Evolutionary conservation across 225 moss, liverwort and hornwort species (phyloP).

Genomic region (Climacium dendroides): DNA sequence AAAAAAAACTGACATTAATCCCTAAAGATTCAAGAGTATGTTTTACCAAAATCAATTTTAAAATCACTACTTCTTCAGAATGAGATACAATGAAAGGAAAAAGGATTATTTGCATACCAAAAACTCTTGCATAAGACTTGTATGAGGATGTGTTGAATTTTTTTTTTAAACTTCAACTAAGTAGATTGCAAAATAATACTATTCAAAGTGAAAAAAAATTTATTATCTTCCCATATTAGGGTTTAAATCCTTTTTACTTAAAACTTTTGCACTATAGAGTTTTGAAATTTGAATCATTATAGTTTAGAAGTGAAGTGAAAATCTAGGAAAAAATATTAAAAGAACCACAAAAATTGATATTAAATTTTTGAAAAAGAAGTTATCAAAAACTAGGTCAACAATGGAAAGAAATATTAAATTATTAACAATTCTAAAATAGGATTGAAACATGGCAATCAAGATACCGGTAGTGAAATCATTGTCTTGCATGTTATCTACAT

Average conservation of each 20-base stretch:
- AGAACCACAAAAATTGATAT: too few relatives aligned
- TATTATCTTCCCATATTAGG: background rate
- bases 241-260: background rate
- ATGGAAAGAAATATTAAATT: too few relatives aligned
- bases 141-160: background rate
- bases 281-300: too few relatives aligned
- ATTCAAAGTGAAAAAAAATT: background rate
- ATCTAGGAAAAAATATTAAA: too few relatives aligned
- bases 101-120: background rate
- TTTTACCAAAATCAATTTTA: background rate
- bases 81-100: background rate
- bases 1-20: too few relatives aligned
- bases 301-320: too few relatives aligned
- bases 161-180: background rate
- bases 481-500: background rate
- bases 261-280: too few relatives aligned
- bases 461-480: too few relatives aligned
- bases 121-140: background rate
- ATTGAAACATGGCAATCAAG: too few relatives aligned
- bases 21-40: background rate
- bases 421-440: too few relatives aligned
- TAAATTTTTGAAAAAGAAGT: too few relatives aligned
- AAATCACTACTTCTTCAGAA: background rate
- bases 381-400: too few relatives aligned
- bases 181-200: background rate